Conservation (phyloP, 106 monocot genomes). For the Dendrobium catenatum region DNA sequence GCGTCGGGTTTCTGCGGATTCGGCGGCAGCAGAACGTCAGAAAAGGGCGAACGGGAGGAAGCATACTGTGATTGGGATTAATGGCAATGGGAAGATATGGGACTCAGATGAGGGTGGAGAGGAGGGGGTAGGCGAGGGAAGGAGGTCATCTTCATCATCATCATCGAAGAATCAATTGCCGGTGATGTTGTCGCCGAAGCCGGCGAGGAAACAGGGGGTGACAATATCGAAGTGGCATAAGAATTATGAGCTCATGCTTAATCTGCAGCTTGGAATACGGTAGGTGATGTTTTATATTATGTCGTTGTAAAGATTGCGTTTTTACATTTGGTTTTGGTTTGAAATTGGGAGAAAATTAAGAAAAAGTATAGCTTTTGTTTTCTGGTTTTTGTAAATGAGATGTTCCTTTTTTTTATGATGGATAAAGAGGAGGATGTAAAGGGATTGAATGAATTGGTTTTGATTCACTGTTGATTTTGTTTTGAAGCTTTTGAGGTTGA, state of each 20-base stretch:
- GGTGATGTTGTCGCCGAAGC: constrained; percentile 18
- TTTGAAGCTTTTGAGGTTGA: not conserved
- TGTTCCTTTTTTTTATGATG: too few relatives aligned
- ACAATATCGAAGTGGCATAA: constrained; percentile 61
- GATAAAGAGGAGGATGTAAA: not conserved
- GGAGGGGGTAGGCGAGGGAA: not conserved
- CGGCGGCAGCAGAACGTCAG: not conserved
- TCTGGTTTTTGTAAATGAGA: not conserved
- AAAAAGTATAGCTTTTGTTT: not conserved
- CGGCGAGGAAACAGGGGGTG: constrained; percentile 52
- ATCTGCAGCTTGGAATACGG: constrained; percentile 76
- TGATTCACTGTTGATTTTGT: not conserved
- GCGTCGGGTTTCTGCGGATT: not conserved
- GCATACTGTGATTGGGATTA: constrained; percentile 14
- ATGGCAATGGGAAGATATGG: constrained; percentile 29
- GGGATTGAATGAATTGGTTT: not conserved
- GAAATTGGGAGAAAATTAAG: not conserved
- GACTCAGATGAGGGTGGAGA: constrained; percentile 29
- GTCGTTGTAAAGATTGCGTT: not conserved
- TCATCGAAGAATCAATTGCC: not conserved
- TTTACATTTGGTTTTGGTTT: not conserved
- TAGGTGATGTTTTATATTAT: constrained; percentile 9
- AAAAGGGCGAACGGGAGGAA: constrained; percentile 13
- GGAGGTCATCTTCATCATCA: not conserved
- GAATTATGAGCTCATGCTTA: constrained; percentile 86